Conservation (phyloP, 2,329 filamentous ascomycete species). For the Ceratocystis variospora region DNA sequence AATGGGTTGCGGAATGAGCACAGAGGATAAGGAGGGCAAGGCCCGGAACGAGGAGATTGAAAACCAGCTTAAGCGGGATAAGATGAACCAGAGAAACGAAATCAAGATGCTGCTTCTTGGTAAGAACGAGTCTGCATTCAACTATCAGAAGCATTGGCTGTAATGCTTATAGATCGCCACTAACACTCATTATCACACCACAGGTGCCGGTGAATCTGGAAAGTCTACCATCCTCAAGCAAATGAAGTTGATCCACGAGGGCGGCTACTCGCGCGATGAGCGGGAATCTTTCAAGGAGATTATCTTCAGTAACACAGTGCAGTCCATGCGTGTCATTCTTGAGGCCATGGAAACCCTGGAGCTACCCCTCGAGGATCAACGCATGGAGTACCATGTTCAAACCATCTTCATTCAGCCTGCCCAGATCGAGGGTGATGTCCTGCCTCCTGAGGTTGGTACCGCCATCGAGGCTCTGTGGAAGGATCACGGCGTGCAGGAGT, state of each 20-base stretch:
- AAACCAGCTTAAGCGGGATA: constrained; percentile 96
- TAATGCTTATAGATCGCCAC: not conserved
- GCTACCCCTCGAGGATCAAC: constrained; percentile 76
- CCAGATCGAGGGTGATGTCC: constrained; percentile 87
- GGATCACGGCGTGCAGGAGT: constrained; percentile 82
- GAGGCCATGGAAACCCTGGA: constrained; percentile 57
- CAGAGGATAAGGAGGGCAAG: constrained; percentile 99
- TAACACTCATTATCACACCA: not conserved
- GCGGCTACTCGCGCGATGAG: constrained; percentile 88
- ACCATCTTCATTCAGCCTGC: constrained; percentile 98
- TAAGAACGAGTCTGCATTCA: constrained; percentile 30
- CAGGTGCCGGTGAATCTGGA: constrained; percentile 83
- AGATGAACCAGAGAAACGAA: constrained; percentile 97
- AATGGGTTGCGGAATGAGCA: constrained; percentile 99
- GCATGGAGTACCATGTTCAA: constrained; percentile 93
- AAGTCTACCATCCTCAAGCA: constrained; percentile 97
- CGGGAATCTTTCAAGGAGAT: constrained; percentile 58
- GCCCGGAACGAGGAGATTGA: constrained; percentile 99
- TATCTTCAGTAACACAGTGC: constrained; percentile 57
- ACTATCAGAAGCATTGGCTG: not conserved
- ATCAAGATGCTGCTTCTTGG: constrained; percentile 99
- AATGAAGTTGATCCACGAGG: constrained; percentile 99
- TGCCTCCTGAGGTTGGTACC: constrained; percentile 86
- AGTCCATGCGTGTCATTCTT: constrained; percentile 56
- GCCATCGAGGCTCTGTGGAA: constrained; percentile 90